A percentile compares a stretch with the other conserved stretches of the same genome.
Evolutionary conservation across 1,284 basidiomycete species (phyloP).

Genomic region (Fomitopsis palustris): DNA sequence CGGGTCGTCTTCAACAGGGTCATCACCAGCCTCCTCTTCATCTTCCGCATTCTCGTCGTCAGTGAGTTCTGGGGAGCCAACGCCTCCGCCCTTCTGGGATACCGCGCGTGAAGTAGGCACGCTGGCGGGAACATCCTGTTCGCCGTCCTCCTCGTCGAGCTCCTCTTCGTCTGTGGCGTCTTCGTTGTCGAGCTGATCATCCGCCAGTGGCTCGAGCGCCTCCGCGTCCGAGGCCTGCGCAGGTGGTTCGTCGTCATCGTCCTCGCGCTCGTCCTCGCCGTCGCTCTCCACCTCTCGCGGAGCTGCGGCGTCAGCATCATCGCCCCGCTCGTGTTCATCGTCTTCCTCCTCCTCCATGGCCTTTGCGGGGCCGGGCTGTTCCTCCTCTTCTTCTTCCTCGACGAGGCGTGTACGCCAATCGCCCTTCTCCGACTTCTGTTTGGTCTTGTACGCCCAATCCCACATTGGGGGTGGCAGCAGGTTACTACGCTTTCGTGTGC

Average conservation of each 20-base stretch:
- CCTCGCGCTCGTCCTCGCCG: conserved; percentile 18
- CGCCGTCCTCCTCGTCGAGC: conserved; percentile 29
- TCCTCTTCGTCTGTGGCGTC: conserved; percentile 22
- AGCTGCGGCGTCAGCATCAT: not conserved
- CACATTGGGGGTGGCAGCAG: conserved; percentile 74
- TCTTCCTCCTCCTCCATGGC: conserved; percentile 64
- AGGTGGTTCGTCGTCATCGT: conserved; percentile 15
- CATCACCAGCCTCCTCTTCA: conserved; percentile 22
- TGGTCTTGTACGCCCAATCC: conserved; percentile 66
- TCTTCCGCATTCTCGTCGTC: conserved; percentile 21
- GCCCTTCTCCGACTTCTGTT: conserved; percentile 20
- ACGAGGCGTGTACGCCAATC: conserved; percentile 41
- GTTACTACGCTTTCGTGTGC: conserved; percentile 54
- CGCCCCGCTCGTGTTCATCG: conserved; percentile 37
- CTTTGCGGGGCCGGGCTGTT: conserved; percentile 44
- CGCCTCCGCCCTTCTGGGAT: conserved; percentile 15
- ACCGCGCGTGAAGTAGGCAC: conserved; percentile 6
- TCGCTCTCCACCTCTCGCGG: conserved; percentile 9
- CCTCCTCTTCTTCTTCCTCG: conserved; percentile 51
- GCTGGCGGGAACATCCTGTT: conserved; percentile 13
- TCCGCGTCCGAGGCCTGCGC: conserved; percentile 11
- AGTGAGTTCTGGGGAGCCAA: conserved; percentile 21
- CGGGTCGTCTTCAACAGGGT: conserved; percentile 28
- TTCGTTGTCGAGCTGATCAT: conserved; percentile 17
- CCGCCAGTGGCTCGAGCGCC: conserved; percentile 10